A percentile compares a stretch with the other conserved stretches of the same genome.
These are phyloP conservation scores for Scutellaria barbata DNA, from an alignment of 257 asterid genomes.

Conservation along the genomic window DNA sequence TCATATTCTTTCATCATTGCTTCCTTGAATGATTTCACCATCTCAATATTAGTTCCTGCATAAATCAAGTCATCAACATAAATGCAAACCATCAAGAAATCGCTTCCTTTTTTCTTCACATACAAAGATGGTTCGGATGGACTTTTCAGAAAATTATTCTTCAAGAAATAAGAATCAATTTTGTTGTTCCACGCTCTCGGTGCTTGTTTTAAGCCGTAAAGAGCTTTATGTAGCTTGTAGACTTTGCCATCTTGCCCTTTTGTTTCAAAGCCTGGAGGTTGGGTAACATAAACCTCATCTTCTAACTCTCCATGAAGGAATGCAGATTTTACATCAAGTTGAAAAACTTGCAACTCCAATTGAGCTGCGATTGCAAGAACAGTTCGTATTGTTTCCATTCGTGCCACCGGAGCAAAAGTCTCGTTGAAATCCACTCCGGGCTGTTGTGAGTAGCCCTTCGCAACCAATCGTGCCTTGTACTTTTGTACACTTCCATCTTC, in stretches of 20 bases:
- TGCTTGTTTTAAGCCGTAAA: neutral
- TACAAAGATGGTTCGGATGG: neutral
- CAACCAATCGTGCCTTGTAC: conserved; percentile 9
- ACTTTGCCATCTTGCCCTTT: neutral
- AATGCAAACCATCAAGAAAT: conserved; percentile 7
- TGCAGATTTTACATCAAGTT: conserved; percentile 4
- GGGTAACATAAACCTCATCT: neutral
- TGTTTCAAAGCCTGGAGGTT: conserved; percentile 3
- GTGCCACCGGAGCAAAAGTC: neutral
- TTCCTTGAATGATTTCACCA: neutral
- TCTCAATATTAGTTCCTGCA: neutral
- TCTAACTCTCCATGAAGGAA: neutral
- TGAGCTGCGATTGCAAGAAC: neutral
- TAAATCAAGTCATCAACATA: conserved; percentile 12
- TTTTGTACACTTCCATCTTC: conserved; percentile 11
- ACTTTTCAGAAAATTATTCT: neutral
- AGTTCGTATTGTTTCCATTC: neutral
- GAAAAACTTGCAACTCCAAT: conserved; percentile 9
- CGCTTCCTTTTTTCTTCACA: neutral
- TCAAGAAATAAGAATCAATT: neutral
- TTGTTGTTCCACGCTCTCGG: neutral
- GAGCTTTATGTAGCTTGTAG: neutral
- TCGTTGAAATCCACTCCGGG: neutral
- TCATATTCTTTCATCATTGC: conserved; percentile 5
- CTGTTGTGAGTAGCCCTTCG: neutral